Evolutionary conservation across 2,329 filamentous ascomycete species (phyloP).

Genomic region (Colletotrichum trifolii): DNA sequence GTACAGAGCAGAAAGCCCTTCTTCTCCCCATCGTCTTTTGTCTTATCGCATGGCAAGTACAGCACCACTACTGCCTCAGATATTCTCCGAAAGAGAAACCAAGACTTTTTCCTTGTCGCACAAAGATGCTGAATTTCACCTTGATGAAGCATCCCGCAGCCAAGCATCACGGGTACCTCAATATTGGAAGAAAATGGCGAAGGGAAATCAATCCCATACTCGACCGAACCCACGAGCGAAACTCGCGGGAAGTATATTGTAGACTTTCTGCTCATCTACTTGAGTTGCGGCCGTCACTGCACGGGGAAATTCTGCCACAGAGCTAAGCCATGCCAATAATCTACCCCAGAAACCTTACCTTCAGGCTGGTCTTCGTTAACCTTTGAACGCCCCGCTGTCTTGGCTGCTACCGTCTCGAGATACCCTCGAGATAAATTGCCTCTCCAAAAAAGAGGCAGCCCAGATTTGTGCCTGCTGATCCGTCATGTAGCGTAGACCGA

Average conservation of each 20-base stretch:
- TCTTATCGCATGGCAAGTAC: too few species aligned
- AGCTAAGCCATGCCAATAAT: slow-evolving; percentile 1
- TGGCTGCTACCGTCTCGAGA: slow-evolving; percentile 15
- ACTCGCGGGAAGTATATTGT: too few species aligned
- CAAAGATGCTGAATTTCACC: not conserved
- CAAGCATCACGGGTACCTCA: too few species aligned
- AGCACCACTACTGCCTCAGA: slow-evolving; percentile 8
- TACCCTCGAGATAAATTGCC: slow-evolving; percentile 34
- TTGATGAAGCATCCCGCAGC: not conserved
- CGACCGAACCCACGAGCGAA: too few species aligned
- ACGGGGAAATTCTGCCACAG: slow-evolving; percentile 13
- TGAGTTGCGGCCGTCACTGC: slow-evolving; percentile 13
- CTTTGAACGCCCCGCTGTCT: not conserved
- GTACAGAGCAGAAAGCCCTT: not conserved
- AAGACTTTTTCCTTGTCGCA: not conserved
- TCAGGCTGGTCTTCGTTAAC: not conserved
- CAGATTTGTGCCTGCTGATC: too few species aligned
- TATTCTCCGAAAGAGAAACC: not conserved
- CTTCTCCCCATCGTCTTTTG: not conserved
- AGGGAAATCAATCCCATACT: not conserved
- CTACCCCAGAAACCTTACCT: slow-evolving; percentile 16
- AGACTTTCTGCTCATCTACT: slow-evolving; percentile 12
- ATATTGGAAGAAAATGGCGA: too few species aligned
- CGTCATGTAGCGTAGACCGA: too few species aligned
- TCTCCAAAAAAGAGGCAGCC: not conserved